phyloP scores from a whole-genome alignment of 768 basidiomycete species.

The Termitomyces sp. region DNA sequence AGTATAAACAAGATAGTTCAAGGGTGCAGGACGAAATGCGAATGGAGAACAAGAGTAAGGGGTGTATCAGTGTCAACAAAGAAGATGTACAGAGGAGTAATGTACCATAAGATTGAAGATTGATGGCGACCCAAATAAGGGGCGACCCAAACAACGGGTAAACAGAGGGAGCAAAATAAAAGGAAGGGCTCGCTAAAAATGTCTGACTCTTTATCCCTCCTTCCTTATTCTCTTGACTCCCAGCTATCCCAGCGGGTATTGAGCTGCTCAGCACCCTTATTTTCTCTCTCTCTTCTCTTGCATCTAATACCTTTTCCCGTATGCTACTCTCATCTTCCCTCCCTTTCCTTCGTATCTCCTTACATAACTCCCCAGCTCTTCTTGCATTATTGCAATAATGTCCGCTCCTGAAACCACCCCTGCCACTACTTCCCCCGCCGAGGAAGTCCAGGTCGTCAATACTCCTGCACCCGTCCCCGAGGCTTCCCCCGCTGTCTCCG shows the following conservation, averaged over 20 bases:
- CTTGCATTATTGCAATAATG: conserved; percentile 70
- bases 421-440: conserved; percentile 41
- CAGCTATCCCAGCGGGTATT: conserved; percentile 24
- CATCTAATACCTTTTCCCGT: conserved; percentile 51
- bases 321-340: conserved; percentile 19
- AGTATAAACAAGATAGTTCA: not conserved
- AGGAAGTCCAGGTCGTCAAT: conserved; percentile 53
- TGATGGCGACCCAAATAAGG: conserved; percentile 29
- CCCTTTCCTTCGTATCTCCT: conserved; percentile 10
- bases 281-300: conserved; percentile 50
- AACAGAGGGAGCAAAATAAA: conserved; percentile 44
- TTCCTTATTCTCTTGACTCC: conserved; percentile 48
- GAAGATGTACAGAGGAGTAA: not conserved
- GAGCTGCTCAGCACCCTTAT: conserved; percentile 42
- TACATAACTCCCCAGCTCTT: conserved; percentile 42
- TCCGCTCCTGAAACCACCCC: conserved; percentile 65
- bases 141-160: conserved; percentile 38
- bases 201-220: conserved; percentile 47
- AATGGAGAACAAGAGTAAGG: not conserved
- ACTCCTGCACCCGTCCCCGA: conserved; percentile 32
- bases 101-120: not conserved
- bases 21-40: not conserved
- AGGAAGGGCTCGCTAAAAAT: conserved; percentile 34
- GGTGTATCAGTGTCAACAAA: not conserved
- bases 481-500: conserved; percentile 50